phyloP scores from a whole-genome alignment of 2,329 filamentous ascomycete genomes.

The Exophiala viscosa region DNA sequence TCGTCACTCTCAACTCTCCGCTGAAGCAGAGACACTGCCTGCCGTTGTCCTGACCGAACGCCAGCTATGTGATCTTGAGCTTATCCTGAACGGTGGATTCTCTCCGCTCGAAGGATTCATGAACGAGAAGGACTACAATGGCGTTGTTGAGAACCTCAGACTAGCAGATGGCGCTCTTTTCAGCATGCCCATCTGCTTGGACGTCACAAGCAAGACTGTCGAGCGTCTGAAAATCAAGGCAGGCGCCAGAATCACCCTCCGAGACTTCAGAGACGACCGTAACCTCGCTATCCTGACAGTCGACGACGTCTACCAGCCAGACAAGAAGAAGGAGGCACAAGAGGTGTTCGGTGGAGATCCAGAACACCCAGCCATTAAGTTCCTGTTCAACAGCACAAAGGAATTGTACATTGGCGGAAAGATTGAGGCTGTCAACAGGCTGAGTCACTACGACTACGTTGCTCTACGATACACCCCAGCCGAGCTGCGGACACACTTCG shows the following conservation, averaged over 20 bases:
- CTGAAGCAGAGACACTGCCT: constrained; percentile 81
- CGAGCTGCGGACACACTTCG: constrained; percentile 92
- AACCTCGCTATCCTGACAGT: constrained; percentile 94
- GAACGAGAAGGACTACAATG: constrained; percentile 94
- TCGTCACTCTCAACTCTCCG: constrained; percentile 71
- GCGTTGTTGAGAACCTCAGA: constrained; percentile 83
- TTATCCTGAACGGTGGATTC: constrained; percentile 97
- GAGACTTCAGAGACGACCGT: constrained; percentile 93
- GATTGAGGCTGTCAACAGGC: constrained; percentile 88
- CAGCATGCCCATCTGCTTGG: constrained; percentile 94
- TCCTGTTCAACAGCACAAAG: constrained; percentile 74
- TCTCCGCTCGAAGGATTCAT: constrained; percentile 97
- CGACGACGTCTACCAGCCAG: constrained; percentile 89
- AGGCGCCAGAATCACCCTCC: constrained; percentile 78
- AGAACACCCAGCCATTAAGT: constrained; percentile 87
- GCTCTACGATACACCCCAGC: constrained; percentile 93
- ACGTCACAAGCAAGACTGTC: constrained; percentile 72
- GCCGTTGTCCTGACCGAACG: constrained; percentile 83
- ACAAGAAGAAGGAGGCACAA: constrained; percentile 91
- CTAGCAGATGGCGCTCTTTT: constrained; percentile 87
- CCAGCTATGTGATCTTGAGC: constrained; percentile 94
- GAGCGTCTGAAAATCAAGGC: constrained; percentile 71
- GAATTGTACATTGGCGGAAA: constrained; percentile 96
- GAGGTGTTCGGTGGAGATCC: constrained; percentile 91
- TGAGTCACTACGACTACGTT: constrained; percentile 99